A percentile compares a stretch with the other conserved stretches of the same genome.
Evolutionary conservation across 2,329 filamentous ascomycete species (phyloP).

Genomic region (Parafenestella ontariensis): DNA sequence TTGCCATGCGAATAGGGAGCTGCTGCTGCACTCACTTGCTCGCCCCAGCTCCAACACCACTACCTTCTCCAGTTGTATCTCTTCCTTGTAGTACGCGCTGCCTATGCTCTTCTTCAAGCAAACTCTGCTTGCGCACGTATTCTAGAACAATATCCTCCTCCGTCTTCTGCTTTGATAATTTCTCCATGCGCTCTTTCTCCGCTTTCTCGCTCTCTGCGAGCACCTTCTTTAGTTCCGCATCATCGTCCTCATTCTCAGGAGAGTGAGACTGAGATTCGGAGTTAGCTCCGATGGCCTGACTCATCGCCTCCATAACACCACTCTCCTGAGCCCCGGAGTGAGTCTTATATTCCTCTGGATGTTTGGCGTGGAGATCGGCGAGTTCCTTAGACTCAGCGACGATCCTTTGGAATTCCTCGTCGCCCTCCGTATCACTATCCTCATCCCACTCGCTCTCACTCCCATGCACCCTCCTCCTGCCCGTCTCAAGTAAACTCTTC

Average conservation of each 20-base stretch:
- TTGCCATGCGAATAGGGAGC: too few relatives aligned
- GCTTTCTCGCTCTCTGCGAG: slow-evolving; percentile 36
- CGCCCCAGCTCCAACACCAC: slow-evolving; percentile 5
- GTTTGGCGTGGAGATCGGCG: slow-evolving; percentile 31
- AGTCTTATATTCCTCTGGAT: slow-evolving; percentile 25
- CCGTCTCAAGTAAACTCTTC: slow-evolving; percentile 54
- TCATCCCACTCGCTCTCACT: slow-evolving; percentile 39
- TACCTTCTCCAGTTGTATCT: slow-evolving; percentile 22
- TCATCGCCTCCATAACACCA: slow-evolving; percentile 13
- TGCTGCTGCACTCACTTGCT: neutral
- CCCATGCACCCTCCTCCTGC: slow-evolving; percentile 16
- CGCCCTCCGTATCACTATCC: slow-evolving; percentile 38
- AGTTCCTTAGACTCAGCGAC: slow-evolving; percentile 45
- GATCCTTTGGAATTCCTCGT: slow-evolving; percentile 47
- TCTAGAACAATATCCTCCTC: slow-evolving; percentile 79
- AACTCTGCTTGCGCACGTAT: slow-evolving; percentile 78
- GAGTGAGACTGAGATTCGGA: neutral
- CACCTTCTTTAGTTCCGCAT: slow-evolving; percentile 28
- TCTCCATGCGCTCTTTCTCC: slow-evolving; percentile 51
- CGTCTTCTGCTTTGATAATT: slow-evolving; percentile 52
- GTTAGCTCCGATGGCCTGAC: slow-evolving; percentile 9
- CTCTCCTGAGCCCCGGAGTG: slow-evolving; percentile 11
- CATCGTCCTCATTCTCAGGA: neutral
- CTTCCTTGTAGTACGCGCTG: slow-evolving; percentile 15
- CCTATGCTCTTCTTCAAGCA: slow-evolving; percentile 63